Evolutionary conservation across 352 stramenopile genomes (phyloP).

Genomic region (Phytopythium delawarense): DNA sequence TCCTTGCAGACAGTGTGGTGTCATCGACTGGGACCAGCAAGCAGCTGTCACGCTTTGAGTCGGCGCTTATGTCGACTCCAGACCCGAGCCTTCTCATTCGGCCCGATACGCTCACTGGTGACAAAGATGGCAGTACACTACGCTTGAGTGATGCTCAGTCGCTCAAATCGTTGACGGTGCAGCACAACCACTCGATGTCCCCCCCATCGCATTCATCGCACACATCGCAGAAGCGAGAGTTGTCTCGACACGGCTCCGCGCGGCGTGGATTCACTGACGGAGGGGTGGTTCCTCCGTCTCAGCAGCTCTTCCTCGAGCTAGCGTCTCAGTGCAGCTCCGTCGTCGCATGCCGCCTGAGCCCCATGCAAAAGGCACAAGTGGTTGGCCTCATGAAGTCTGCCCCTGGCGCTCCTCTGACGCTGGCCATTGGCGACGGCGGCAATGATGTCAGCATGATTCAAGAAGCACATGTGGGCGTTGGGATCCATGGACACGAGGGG

Average conservation of each 20-base stretch:
- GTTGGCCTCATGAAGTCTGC: conserved; percentile 92
- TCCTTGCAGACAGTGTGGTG: conserved; percentile 42
- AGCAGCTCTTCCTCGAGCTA: conserved; percentile 80
- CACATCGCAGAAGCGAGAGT: conserved; percentile 15
- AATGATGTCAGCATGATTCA: conserved; percentile 99
- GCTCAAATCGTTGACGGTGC: conserved; percentile 41
- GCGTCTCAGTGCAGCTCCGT: conserved; percentile 84
- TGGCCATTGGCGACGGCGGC: conserved; percentile 98
- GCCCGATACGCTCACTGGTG: conserved; percentile 10
- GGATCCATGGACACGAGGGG: conserved; percentile 98
- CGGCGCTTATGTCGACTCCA: conserved; percentile 13
- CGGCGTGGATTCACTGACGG: conserved; percentile 24
- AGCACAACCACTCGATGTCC: neutral
- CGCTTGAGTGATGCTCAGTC: conserved; percentile 36
- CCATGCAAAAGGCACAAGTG: conserved; percentile 91
- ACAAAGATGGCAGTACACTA: conserved; percentile 8
- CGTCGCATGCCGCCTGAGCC: conserved; percentile 83
- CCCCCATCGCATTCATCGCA: conserved; percentile 3
- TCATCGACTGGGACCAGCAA: conserved; percentile 6
- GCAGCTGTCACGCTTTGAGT: conserved; percentile 13
- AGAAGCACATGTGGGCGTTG: conserved; percentile 97
- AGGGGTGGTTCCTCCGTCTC: conserved; percentile 22
- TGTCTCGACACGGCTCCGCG: conserved; percentile 35
- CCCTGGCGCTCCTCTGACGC: conserved; percentile 70
- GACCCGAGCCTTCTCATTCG: conserved; percentile 3